A percentile compares a stretch with the other conserved stretches of the same genome.
phyloP scores from a whole-genome alignment of 495 filamentous ascomycete species.

The Aspergillus indologenus region DNA sequence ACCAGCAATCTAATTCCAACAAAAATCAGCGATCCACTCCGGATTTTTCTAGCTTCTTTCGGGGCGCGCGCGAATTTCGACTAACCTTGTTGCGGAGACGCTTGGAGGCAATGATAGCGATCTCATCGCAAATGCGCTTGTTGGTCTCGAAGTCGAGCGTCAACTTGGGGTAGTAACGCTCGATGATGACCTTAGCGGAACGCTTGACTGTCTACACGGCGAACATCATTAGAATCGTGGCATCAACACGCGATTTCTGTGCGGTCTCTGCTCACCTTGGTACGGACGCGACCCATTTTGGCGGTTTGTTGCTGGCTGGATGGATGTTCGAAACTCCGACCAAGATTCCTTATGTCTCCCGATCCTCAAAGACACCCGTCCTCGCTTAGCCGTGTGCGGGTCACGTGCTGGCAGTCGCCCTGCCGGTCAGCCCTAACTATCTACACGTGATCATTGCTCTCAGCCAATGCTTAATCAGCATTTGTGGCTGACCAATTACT shows the following conservation, averaged over 20 bases:
- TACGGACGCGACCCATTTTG: slow-evolving; percentile 96
- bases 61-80: neutral
- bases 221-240: slow-evolving; percentile 19
- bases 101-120: slow-evolving; percentile 98
- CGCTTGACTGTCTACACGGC: slow-evolving; percentile 85
- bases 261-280: slow-evolving; percentile 51
- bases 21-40: slow-evolving; percentile 4
- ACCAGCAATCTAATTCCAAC: slow-evolving; percentile 74
- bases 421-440: slow-evolving; percentile 18
- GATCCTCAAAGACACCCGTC: slow-evolving; percentile 11
- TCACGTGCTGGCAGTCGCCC: slow-evolving; percentile 8
- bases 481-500: neutral
- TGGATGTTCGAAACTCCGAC: slow-evolving; percentile 28
- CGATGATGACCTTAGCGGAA: slow-evolving; percentile 99
- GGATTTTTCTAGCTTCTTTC: neutral
- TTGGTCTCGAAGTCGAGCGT: slow-evolving; percentile 99
- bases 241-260: neutral
- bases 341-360: slow-evolving; percentile 11
- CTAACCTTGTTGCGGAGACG: slow-evolving; percentile 94
- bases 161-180: slow-evolving; percentile 97
- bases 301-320: slow-evolving; percentile 54
- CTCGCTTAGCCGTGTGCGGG: slow-evolving; percentile 33
- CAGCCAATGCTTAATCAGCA: too few relatives aligned
- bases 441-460: slow-evolving; percentile 21
- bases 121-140: slow-evolving; percentile 99